phyloP scores from a whole-genome alignment of 441 rosid genomes.

The Kokia cookei region DNA sequence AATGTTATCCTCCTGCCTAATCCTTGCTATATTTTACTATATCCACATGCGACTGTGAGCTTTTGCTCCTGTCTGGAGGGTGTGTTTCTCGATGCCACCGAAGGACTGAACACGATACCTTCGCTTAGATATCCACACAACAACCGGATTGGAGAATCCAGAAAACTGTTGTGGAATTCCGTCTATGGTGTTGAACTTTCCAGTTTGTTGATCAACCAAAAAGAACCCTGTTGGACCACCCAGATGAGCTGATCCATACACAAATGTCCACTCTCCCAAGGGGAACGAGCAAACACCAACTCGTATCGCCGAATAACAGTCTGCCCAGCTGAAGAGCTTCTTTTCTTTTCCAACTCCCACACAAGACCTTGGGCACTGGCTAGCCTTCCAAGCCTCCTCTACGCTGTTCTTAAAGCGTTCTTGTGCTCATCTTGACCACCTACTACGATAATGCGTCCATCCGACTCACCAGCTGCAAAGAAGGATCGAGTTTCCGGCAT shows the following conservation, averaged over 20 bases:
- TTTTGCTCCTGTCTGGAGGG: not conserved
- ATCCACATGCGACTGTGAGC: not conserved
- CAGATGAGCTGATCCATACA: slow-evolving; percentile 31
- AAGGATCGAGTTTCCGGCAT: slow-evolving; percentile 46
- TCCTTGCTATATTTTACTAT: not conserved
- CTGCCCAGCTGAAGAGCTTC: slow-evolving; percentile 19
- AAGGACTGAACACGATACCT: not conserved
- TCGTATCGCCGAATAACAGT: slow-evolving; percentile 1
- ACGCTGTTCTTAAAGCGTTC: slow-evolving; percentile 37
- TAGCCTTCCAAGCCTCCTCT: slow-evolving; percentile 37
- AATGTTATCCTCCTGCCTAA: not conserved
- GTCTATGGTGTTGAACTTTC: slow-evolving; percentile 19
- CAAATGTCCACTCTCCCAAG: slow-evolving; percentile 19
- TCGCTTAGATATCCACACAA: slow-evolving; percentile 28
- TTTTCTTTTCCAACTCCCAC: slow-evolving; percentile 17
- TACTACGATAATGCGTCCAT: slow-evolving; percentile 29
- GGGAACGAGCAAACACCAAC: slow-evolving; percentile 26
- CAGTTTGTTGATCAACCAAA: slow-evolving; percentile 16
- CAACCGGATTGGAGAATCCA: slow-evolving; percentile 36
- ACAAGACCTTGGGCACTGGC: slow-evolving; percentile 29
- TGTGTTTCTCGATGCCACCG: not conserved
- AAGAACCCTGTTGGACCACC: slow-evolving; percentile 34
- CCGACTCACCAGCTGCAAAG: slow-evolving; percentile 29
- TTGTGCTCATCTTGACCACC: slow-evolving; percentile 53
- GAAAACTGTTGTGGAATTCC: slow-evolving; percentile 11